Evolutionary conservation across 192 early-diverging fungal genomes (phyloP).

Genomic region (Coemansia sp.): DNA sequence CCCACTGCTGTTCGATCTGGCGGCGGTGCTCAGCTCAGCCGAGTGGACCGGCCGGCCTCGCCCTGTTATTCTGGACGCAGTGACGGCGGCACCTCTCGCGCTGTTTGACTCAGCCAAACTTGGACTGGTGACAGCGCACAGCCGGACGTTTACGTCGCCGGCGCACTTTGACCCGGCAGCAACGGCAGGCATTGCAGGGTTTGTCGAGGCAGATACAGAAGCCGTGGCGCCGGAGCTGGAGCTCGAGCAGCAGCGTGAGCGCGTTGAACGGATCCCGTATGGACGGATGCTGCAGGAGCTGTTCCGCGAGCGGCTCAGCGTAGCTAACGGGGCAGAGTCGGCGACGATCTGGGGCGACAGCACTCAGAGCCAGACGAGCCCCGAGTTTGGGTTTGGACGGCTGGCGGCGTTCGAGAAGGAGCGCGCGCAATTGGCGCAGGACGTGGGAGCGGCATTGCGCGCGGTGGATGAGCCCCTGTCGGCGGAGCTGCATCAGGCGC

Average conservation of each 20-base stretch:
- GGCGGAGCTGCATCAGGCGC: constrained; percentile 57
- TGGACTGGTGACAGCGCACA: constrained; percentile 26
- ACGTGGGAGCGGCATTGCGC: constrained; percentile 61
- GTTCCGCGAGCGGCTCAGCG: constrained; percentile 72
- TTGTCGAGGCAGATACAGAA: constrained; percentile 8
- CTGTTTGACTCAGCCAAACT: constrained; percentile 27
- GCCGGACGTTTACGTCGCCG: constrained; percentile 20
- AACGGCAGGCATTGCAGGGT: constrained; percentile 21
- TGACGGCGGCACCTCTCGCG: constrained; percentile 24
- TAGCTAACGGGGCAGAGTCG: constrained; percentile 76
- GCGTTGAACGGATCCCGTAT: constrained; percentile 74
- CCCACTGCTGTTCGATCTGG: constrained; percentile 84
- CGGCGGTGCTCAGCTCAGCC: constrained; percentile 65
- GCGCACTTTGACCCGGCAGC: constrained; percentile 46
- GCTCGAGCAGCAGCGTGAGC: constrained; percentile 35
- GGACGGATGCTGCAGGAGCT: constrained; percentile 77
- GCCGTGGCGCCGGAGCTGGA: constrained; percentile 21
- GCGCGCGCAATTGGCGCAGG: constrained; percentile 66
- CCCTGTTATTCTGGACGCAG: constrained; percentile 42
- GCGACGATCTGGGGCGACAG: constrained; percentile 70
- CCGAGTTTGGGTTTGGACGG: constrained; percentile 88
- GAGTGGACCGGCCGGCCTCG: constrained; percentile 53
- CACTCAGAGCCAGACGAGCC: constrained; percentile 59
- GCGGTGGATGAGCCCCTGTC: constrained; percentile 55
- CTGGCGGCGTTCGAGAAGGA: constrained; percentile 67